Conservation (phyloP, 2,329 filamentous ascomycete species). For the Triangularia setosa region DNA sequence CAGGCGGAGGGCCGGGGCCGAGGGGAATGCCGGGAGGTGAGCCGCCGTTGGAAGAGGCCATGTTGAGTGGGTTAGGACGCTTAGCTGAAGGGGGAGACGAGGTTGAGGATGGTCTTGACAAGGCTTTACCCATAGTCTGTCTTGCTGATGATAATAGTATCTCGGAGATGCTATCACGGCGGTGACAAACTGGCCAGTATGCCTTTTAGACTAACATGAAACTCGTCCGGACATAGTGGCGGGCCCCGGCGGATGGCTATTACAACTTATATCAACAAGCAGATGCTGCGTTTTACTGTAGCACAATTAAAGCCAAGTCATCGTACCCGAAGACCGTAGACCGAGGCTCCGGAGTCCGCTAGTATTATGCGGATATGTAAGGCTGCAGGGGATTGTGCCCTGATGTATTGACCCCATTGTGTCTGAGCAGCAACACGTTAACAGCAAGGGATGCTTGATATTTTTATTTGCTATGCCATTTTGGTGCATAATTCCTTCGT, state of each 20-base stretch:
- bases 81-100: neutral
- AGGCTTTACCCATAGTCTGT: neutral
- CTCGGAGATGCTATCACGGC: no score
- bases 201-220: neutral
- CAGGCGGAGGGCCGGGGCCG: neutral
- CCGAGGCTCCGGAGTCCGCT: neutral
- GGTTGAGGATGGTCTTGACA: neutral
- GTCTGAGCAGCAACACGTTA: neutral
- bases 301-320: neutral
- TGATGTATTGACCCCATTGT: neutral
- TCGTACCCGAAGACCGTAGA: neutral
- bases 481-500: neutral
- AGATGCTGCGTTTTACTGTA: neutral
- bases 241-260: neutral
- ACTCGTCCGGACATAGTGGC: neutral
- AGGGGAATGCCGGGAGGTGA: neutral
- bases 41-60: neutral
- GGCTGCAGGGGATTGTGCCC: neutral
- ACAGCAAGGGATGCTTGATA: neutral
- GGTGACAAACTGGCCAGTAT: no score
- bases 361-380: neutral
- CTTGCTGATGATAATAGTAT: neutral
- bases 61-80: neutral
- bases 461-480: neutral
- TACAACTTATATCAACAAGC: neutral